A percentile compares a stretch with the other conserved stretches of the same genome.
Evolutionary conservation across 2,329 filamentous ascomycete species (phyloP).

Genomic region (Fusarium burgessii): DNA sequence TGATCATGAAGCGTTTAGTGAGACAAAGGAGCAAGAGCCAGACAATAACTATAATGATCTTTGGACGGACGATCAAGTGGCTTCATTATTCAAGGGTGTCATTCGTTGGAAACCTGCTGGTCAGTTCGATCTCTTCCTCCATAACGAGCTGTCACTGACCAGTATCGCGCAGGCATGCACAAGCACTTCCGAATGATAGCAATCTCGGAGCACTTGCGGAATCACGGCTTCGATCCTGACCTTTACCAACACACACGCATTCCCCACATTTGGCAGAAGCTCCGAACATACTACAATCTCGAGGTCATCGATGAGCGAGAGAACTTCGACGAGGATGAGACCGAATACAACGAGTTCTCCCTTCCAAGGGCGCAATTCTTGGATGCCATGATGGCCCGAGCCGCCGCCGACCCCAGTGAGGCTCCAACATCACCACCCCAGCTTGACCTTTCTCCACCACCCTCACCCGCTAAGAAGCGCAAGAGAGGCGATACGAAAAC

Average conservation of each 20-base stretch:
- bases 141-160: constrained; percentile 21
- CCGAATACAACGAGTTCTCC: constrained; percentile 74
- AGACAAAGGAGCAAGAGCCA: constrained; percentile 41
- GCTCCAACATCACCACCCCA: constrained; percentile 61
- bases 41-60: constrained; percentile 66
- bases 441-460: constrained; percentile 55
- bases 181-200: constrained; percentile 94
- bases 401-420: constrained; percentile 60
- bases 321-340: constrained; percentile 70
- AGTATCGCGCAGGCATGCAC: constrained; percentile 76
- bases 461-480: constrained; percentile 56
- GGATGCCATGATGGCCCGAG: constrained; percentile 60
- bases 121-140: constrained; percentile 50
- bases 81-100: constrained; percentile 90
- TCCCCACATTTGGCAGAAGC: constrained; percentile 90
- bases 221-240: constrained; percentile 81
- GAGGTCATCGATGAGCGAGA: constrained; percentile 88
- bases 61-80: constrained; percentile 97
- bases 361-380: constrained; percentile 64
- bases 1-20: constrained; percentile 55
- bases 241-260: constrained; percentile 84
- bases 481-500: constrained; percentile 58
- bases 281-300: constrained; percentile 86
- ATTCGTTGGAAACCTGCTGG: constrained; percentile 97
- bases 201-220: constrained; percentile 82